phyloP scores from a whole-genome alignment of 371 early-diverging fungal genomes.

The Mortierella sp. region DNA sequence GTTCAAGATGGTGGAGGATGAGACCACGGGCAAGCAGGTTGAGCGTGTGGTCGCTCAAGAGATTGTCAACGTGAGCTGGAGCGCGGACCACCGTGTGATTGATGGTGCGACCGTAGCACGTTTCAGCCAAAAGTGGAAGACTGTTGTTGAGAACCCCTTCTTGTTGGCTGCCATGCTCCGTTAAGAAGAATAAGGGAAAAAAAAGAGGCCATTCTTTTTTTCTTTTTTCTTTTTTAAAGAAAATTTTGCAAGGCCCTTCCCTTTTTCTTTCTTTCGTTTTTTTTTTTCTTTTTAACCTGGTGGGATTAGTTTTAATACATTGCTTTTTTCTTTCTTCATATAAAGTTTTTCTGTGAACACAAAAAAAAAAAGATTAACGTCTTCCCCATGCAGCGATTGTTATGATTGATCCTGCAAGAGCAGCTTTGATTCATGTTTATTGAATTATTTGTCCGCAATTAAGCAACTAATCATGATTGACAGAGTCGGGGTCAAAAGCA shows the following conservation, averaged over 20 bases:
- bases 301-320: too few relatives aligned
- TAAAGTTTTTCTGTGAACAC: neutral
- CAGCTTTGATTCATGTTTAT: too few relatives aligned
- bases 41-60: conserved; percentile 79
- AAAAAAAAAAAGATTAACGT: neutral
- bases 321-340: neutral
- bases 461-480: too few relatives aligned
- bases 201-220: neutral
- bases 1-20: conserved; percentile 68
- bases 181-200: too few relatives aligned
- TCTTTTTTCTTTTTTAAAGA: neutral
- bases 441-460: too few relatives aligned
- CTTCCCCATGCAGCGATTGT: neutral
- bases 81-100: conserved; percentile 97
- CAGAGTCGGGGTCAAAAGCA: too few relatives aligned
- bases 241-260: neutral
- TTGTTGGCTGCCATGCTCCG: conserved; percentile 68
- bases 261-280: neutral
- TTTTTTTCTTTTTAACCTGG: neutral
- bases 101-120: conserved; percentile 98
- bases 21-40: conserved; percentile 53
- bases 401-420: too few relatives aligned
- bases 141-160: conserved; percentile 84
- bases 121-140: conserved; percentile 89
- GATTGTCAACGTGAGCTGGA: conserved; percentile 88